Conservation (phyloP, 2,329 filamentous ascomycete species). For the Botryotinia convoluta region DNA sequence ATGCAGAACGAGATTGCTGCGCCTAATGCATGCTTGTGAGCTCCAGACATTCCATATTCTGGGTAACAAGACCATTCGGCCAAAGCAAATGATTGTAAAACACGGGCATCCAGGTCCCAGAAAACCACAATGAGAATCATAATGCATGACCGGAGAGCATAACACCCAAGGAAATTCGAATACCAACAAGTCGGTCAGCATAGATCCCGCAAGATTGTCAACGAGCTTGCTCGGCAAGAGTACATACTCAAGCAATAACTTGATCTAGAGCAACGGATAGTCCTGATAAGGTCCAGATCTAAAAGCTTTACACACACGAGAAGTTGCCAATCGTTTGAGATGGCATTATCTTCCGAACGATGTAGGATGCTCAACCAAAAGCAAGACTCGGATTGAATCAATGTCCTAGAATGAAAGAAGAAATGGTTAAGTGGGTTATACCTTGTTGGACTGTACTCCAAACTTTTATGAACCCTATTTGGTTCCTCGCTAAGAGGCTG, state of each 20-base stretch:
- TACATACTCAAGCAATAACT: background rate
- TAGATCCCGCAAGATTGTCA: too few species aligned
- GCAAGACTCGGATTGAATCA: background rate
- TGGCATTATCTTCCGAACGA: background rate
- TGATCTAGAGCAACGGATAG: background rate
- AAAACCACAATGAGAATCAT: background rate
- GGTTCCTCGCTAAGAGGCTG: background rate
- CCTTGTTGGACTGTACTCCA: background rate
- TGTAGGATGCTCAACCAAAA: too few species aligned
- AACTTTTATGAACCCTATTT: background rate
- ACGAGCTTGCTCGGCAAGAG: background rate
- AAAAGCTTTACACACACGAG: background rate
- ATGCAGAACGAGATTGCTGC: background rate
- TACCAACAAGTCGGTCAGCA: background rate
- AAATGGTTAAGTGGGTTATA: background rate
- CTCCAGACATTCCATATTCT: background rate
- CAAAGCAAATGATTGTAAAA: background rate
- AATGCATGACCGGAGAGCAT: background rate
- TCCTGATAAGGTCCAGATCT: background rate
- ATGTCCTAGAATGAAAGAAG: background rate
- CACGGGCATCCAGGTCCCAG: background rate
- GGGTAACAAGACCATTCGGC: background rate
- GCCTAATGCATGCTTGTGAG: background rate
- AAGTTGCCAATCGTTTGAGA: background rate
- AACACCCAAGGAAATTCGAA: background rate